Base-by-base conservation (phyloP, 2,329 filamentous ascomycete genomes). In the Hymenoscyphus albidus region DNA sequence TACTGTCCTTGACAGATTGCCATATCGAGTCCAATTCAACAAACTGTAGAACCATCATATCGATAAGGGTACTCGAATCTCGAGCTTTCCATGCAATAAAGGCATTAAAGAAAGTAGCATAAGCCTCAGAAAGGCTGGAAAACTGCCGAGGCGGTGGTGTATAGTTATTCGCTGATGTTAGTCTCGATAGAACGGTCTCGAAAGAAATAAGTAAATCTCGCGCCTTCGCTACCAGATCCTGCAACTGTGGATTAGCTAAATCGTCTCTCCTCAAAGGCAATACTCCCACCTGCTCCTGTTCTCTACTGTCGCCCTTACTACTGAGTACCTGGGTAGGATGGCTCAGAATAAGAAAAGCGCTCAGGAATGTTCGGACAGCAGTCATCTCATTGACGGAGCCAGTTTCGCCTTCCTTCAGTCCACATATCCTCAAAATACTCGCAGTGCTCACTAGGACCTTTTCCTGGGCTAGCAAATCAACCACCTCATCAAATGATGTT, bases 31-130 rank as follows among this genome's bases (percentile, higher is more conserved):
- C 91, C 1, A 95, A 83, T 74, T 93, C 91, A 18, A 93, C 90
- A 75, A 94, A 93, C 69, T 92, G 90, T 72, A 91, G 84, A n/a
- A 94, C 82, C 91, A 95, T 93, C 63, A 92, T 88, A 71, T 93
- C 89, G 61, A 94, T 86, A 4, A 95, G 80, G 0, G 90, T 88
- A 62, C 88, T 88, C 0, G 90, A 91, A 74, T 94, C 91, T 61
- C 90, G 85, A 1, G 91, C 88, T 76, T 93, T 92, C 91, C 91
- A 95, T 3, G 90, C 87, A 66, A 91, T 90, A 73, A 95, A 93
- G 0, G 90, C 90, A 62, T 90, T 89, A 70, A 89, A 86, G 70
- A 92, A 95, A 0, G 88, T 85, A 39, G 88, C 85, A 73, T 93
- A 92, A 0, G 86, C 82, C 70, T 92, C 84, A 0, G 88, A 84